Base-by-base conservation (phyloP, 73 alveolate genomes). In the Paramecium primaurelia region DNA sequence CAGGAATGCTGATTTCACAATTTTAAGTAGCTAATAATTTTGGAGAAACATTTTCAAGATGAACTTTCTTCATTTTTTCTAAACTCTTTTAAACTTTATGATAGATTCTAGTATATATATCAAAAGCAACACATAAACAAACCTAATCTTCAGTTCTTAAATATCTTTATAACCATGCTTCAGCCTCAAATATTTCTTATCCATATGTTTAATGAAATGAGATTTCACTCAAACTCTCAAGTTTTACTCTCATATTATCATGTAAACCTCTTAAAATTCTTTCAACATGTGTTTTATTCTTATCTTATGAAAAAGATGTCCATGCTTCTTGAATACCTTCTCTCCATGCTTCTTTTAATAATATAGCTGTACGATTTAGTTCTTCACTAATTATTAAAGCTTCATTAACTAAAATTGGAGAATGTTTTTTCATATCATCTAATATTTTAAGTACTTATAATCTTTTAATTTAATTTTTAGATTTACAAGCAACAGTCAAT, bases 251-350 rank as follows among this genome's bases (percentile, higher is more conserved):
- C 97, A 98, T 93, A 84, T 88, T 93, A 92, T 96, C 96, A 90
- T 98, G 99, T 12, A 96, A 95, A 32, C 98, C 97, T 86, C 93
- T 86, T 68, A 98, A 93, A 75, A 91, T 71, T 59, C 96, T 92
- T 9, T 96, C 94, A 94, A 98, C 92, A 32, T 95, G 97, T 32
- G 93, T 92, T 18, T 94, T 80, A 71, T 98, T 99, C 59, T 96
- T 96, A 69, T 95, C 93, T 10, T 97, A 97, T 77, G 94, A 97
- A 93, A 96, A 97, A 16, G 96, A 73, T 58, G 96, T 92, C 51
- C 99, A 97, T 14, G 99, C 99, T 75, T 98, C 99, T 89, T 98
- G 98, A 37, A 98, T 96, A 0, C 99, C 99, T 92, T 98, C 99
- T 51, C 95, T 86, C 99, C 99, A 98, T 68, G 95, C 92, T 92